Conservation (phyloP, 805 yeast species). For the Blastobotrys attinorum region DNA sequence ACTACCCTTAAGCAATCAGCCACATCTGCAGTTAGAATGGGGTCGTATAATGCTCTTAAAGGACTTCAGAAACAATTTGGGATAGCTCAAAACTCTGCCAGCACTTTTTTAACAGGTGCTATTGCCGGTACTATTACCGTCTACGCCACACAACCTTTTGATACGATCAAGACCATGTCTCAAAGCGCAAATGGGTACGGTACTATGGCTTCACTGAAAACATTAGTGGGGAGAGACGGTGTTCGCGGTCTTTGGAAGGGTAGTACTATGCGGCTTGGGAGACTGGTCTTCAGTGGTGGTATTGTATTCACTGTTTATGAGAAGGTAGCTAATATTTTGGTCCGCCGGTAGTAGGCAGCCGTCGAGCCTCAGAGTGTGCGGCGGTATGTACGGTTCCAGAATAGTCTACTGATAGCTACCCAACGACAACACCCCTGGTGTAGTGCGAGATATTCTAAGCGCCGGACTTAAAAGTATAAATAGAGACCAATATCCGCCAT, state of each 20-base stretch:
- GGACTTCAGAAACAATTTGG: slow-evolving; percentile 49
- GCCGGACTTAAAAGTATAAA: no score
- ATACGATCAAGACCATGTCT: neutral
- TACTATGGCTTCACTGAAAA: neutral
- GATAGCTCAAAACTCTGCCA: slow-evolving; percentile 50
- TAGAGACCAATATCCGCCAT: no score
- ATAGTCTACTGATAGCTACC: no score
- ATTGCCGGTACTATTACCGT: slow-evolving; percentile 87
- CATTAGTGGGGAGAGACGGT: neutral
- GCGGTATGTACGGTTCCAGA: no score
- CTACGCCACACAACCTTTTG: slow-evolving; percentile 37
- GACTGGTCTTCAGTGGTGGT: neutral
- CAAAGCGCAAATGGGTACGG: neutral
- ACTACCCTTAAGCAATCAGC: slow-evolving; percentile 77
- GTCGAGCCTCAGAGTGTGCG: no score
- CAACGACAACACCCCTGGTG: no score
- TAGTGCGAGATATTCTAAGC: no score
- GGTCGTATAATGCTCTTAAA: slow-evolving; percentile 84
- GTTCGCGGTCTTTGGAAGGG: neutral
- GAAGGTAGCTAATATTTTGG: neutral
- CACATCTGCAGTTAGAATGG: slow-evolving; percentile 79
- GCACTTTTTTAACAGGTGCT: slow-evolving; percentile 85
- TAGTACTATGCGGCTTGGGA: neutral
- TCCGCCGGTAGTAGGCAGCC: no score
- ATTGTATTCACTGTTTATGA: neutral